Percentiles rank a stretch among this genome's conserved stretches.
phyloP scores from a whole-genome alignment of 768 basidiomycete species.

The Chalciporus chontae region DNA sequence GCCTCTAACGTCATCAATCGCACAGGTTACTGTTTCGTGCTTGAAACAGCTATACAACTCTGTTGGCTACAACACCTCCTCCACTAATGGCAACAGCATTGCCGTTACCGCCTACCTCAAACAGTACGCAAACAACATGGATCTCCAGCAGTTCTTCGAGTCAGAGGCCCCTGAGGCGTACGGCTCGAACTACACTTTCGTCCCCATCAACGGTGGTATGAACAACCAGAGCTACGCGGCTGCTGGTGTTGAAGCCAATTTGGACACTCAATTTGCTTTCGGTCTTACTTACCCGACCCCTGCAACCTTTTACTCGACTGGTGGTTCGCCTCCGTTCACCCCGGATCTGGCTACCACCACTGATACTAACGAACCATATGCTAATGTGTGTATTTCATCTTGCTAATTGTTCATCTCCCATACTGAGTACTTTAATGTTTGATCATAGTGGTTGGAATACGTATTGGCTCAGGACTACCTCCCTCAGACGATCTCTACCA shows the following conservation, averaged over 20 bases:
- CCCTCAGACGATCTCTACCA: slow-evolving; percentile 65
- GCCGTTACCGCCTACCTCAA: slow-evolving; percentile 54
- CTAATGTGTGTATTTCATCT: slow-evolving; percentile 29
- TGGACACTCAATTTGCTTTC: slow-evolving; percentile 66
- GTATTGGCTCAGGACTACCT: slow-evolving; percentile 43
- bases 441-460: slow-evolving; percentile 57
- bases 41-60: slow-evolving; percentile 55
- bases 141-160: slow-evolving; percentile 50
- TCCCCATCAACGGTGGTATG: slow-evolving; percentile 55
- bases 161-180: slow-evolving; percentile 47
- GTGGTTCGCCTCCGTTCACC: slow-evolving; percentile 56
- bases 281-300: slow-evolving; percentile 63
- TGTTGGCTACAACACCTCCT: slow-evolving; percentile 41
- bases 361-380: slow-evolving; percentile 50
- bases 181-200: slow-evolving; percentile 47
- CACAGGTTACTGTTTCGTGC: slow-evolving; percentile 50
- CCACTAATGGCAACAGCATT: slow-evolving; percentile 44
- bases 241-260: slow-evolving; percentile 62
- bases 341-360: slow-evolving; percentile 41
- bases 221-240: slow-evolving; percentile 53
- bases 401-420: neutral
- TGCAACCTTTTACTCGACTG: slow-evolving; percentile 58
- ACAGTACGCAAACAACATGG: slow-evolving; percentile 50
- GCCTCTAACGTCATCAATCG: neutral
- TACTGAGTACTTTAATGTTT: neutral